phyloP scores from a whole-genome alignment of 192 early-diverging fungal genomes.

The Rhizoclosmatium globosum region DNA sequence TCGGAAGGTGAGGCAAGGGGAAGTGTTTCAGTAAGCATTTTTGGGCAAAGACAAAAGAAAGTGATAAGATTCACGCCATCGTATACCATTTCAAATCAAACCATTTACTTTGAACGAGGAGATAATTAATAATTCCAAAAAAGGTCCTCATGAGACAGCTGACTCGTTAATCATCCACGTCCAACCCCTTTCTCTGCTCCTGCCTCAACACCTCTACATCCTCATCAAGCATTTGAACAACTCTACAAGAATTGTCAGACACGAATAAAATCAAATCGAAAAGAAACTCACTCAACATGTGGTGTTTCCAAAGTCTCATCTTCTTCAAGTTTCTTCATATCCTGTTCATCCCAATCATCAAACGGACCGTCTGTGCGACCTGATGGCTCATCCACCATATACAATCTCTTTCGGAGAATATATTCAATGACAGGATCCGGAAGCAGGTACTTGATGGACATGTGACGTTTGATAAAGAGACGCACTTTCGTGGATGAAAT shows the following conservation, averaged over 20 bases:
- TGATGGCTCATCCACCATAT: conserved; percentile 50
- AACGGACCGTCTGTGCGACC: conserved; percentile 35
- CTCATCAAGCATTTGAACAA: conserved; percentile 9
- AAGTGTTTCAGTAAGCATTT: not conserved
- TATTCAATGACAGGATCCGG: conserved; percentile 93
- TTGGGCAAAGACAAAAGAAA: not conserved
- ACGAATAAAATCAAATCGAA: too few species aligned
- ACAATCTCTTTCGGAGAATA: conserved; percentile 82
- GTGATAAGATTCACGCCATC: too few species aligned
- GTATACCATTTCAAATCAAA: too few species aligned
- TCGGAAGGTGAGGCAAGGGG: conserved; percentile 30
- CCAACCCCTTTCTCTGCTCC: not conserved
- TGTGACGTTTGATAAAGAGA: conserved; percentile 90
- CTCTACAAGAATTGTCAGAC: too few species aligned
- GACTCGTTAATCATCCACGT: not conserved
- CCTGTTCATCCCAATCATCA: conserved; percentile 19
- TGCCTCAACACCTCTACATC: conserved; percentile 1
- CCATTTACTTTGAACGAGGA: too few species aligned
- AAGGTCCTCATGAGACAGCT: too few species aligned
- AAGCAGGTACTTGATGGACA: conserved; percentile 94
- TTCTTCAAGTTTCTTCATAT: not conserved
- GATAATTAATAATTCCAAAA: too few species aligned
- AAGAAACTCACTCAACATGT: not conserved
- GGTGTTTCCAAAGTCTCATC: conserved; percentile 29
- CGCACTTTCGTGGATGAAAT: conserved; percentile 97